Evolutionary conservation across 768 basidiomycete genomes (phyloP).

Genomic region (Termitomyces sp.): DNA sequence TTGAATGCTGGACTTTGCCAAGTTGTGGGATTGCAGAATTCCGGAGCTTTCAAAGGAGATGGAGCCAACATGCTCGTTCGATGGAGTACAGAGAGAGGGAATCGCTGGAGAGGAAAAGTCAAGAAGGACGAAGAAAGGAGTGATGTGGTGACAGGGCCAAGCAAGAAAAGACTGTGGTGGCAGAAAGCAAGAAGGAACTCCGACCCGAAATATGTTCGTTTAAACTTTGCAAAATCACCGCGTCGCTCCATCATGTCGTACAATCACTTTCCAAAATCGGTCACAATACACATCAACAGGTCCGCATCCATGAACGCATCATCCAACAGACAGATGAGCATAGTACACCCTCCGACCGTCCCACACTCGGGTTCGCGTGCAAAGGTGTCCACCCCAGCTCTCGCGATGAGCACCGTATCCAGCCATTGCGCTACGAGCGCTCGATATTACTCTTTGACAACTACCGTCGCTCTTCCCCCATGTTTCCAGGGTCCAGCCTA

Average conservation of each 20-base stretch:
- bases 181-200: conserved; percentile 14
- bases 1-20: conserved; percentile 29
- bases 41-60: conserved; percentile 1
- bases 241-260: background rate
- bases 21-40: conserved; percentile 25
- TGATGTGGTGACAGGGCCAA: conserved; percentile 10
- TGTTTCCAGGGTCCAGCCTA: background rate
- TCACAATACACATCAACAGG: too few species aligned
- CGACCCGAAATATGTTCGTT: conserved; percentile 9
- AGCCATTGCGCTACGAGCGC: background rate
- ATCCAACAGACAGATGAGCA: background rate
- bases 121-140: conserved; percentile 10
- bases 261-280: background rate
- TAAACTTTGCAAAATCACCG: background rate
- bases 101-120: conserved; percentile 13
- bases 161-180: conserved; percentile 16
- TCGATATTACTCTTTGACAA: background rate
- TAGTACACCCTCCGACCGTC: background rate
- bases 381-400: background rate
- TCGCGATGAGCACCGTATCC: too few species aligned
- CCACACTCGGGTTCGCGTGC: background rate
- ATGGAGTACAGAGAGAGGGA: conserved; percentile 8
- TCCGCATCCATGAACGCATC: background rate
- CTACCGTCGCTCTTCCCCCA: too few species aligned
- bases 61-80: conserved; percentile 13